Conservation (phyloP, 345 rosid species). For the Citrus mangshanensis region DNA sequence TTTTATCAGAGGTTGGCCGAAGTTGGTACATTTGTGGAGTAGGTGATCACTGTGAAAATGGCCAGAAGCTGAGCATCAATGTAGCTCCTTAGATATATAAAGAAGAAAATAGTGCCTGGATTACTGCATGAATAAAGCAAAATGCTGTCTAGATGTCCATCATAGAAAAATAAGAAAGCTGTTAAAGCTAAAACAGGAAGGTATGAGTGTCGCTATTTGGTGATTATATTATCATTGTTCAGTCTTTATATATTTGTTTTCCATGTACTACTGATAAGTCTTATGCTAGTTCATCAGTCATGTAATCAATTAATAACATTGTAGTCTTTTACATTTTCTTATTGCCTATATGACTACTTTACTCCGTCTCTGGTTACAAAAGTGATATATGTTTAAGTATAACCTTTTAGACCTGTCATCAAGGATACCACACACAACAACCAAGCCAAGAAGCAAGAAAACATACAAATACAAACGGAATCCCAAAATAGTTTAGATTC, state of each 20-base stretch:
- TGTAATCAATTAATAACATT: too few relatives aligned
- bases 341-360: neutral
- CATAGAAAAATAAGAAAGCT: neutral
- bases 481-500: neutral
- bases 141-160: neutral
- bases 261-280: neutral
- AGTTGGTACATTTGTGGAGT: slow-evolving; percentile 11
- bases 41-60: slow-evolving; percentile 14
- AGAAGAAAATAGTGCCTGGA: neutral
- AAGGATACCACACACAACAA: neutral
- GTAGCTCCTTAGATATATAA: slow-evolving; percentile 7
- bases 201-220: neutral
- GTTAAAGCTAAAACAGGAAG: neutral
- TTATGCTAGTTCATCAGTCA: neutral
- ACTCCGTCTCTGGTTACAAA: neutral
- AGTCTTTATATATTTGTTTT: neutral
- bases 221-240: neutral
- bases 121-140: neutral
- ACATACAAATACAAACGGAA: neutral
- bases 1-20: slow-evolving; percentile 13
- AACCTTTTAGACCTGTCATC: neutral
- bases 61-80: slow-evolving; percentile 15
- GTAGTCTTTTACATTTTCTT: neutral
- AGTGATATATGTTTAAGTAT: neutral
- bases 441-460: neutral